Percentiles rank a stretch among this genome's conserved stretches.
Evolutionary conservation across 2,329 filamentous ascomycete species (phyloP).

Genomic region (Nemania diffusa): DNA sequence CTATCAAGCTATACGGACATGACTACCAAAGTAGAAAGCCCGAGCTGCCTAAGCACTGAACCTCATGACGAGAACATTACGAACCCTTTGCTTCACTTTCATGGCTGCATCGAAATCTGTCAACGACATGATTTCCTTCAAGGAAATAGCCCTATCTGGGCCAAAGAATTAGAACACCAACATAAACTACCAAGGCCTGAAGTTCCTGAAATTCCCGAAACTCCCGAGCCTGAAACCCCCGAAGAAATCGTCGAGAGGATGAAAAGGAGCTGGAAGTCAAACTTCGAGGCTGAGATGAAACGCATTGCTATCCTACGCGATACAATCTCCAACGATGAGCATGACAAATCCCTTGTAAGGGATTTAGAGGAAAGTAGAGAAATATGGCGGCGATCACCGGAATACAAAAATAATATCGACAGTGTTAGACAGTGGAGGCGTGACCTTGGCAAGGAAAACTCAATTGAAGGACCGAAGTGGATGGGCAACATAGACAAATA

Average conservation of each 20-base stretch:
- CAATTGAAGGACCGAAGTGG: neutral
- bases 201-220: neutral
- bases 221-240: too few species aligned
- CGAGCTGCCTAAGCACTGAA: constrained; percentile 36
- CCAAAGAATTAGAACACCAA: constrained; percentile 12
- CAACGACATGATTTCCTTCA: constrained; percentile 35
- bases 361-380: constrained; percentile 17
- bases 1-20: neutral
- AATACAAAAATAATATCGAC: constrained; percentile 1
- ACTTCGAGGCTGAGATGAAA: constrained; percentile 35
- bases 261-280: constrained; percentile 30
- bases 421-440: constrained; percentile 13
- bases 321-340: constrained; percentile 19
- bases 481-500: constrained; percentile 22
- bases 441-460: neutral
- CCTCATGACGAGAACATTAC: constrained; percentile 37
- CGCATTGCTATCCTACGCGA: constrained; percentile 40
- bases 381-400: constrained; percentile 14
- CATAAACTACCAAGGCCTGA: neutral
- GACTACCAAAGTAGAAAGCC: neutral
- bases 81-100: constrained; percentile 42
- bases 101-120: constrained; percentile 41
- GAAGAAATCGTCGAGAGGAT: constrained; percentile 23
- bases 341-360: constrained; percentile 36
- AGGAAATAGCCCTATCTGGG: neutral